A percentile compares a stretch with the other conserved stretches of the same genome.
Evolutionary conservation across 1,284 basidiomycete species (phyloP).

Genomic region (Lentinula novae-zelandiae): DNA sequence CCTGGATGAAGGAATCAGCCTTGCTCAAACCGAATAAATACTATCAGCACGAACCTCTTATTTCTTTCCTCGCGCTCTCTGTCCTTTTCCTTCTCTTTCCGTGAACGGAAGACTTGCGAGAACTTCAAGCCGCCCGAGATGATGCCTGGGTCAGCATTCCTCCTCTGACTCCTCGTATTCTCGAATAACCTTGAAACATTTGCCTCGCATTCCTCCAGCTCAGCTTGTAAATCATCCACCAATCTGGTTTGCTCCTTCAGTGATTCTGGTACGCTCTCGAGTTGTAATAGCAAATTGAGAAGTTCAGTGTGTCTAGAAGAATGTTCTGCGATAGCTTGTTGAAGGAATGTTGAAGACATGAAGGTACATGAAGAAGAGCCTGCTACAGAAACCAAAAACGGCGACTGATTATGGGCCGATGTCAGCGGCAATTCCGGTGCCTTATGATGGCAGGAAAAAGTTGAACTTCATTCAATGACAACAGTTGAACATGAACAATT

Average conservation of each 20-base stretch:
- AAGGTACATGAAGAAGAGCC: constrained; percentile 10
- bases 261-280: constrained; percentile 9
- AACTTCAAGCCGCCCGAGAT: constrained; percentile 6
- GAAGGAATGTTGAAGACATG: constrained; percentile 13
- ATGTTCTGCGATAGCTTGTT: constrained; percentile 13
- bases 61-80: not conserved
- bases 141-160: constrained; percentile 6
- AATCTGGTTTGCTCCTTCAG: constrained; percentile 1
- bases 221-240: constrained; percentile 9
- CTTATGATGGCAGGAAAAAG: not conserved
- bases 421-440: not conserved
- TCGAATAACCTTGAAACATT: constrained; percentile 9
- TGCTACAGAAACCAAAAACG: not conserved
- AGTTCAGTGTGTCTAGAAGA: constrained; percentile 11
- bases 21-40: not conserved
- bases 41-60: not conserved
- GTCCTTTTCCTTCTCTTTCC: constrained; percentile 11
- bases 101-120: constrained; percentile 4
- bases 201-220: constrained; percentile 10
- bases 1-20: not conserved
- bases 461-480: too few relatives aligned
- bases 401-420: not conserved
- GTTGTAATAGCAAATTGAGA: constrained; percentile 1
- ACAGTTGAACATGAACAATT: too few relatives aligned
- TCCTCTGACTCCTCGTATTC: constrained; percentile 9